Conservation (phyloP, 768 basidiomycete species). For the Kwoniella bestiolae region DNA sequence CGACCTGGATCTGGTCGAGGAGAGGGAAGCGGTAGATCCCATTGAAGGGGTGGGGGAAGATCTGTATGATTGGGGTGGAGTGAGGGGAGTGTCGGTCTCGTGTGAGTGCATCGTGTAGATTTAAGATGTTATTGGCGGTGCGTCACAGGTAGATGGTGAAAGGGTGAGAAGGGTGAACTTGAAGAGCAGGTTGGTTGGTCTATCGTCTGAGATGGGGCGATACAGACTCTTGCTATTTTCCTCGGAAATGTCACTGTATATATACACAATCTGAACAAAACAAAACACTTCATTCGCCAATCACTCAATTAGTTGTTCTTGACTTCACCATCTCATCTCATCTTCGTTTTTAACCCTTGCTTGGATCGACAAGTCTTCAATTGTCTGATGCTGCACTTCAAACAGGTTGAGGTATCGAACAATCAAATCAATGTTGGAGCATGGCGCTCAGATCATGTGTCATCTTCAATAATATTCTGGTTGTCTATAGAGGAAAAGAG, state of each 20-base stretch:
- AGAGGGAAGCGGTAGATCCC: background rate
- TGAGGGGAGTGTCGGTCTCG: background rate
- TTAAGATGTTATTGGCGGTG: background rate
- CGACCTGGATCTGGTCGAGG: background rate
- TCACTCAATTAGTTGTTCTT: background rate
- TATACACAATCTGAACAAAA: constrained; percentile 14
- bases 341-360: background rate
- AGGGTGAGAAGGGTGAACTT: background rate
- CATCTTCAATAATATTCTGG: background rate
- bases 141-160: background rate
- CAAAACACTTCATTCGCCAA: constrained; percentile 9
- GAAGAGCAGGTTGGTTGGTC: background rate
- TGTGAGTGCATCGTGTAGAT: background rate
- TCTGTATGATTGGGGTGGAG: background rate
- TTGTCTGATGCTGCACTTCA: background rate
- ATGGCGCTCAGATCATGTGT: background rate
- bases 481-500: background rate
- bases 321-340: background rate
- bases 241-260: background rate
- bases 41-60: background rate
- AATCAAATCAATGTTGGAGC: background rate
- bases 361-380: background rate
- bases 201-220: background rate
- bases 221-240: background rate
- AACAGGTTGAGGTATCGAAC: background rate